phyloP scores from a whole-genome alignment of 2,329 filamentous ascomycete genomes.

The Exophiala bonariae region DNA sequence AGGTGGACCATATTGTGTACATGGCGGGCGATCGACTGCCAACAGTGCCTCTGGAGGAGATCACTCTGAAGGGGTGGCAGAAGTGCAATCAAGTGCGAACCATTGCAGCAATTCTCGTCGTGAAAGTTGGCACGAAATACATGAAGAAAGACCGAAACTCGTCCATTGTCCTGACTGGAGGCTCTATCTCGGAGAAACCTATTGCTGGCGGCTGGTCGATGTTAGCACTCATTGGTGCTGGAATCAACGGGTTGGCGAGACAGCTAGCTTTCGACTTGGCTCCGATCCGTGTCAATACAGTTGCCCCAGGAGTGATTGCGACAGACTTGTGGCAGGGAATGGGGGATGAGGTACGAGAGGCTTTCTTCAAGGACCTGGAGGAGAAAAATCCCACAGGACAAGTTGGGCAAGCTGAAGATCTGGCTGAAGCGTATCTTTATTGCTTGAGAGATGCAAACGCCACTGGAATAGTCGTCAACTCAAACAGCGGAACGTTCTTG shows the following conservation, averaged over 20 bases:
- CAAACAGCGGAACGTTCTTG: conserved; percentile 41
- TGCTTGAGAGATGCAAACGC: conserved; percentile 49
- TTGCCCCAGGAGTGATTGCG: conserved; percentile 56
- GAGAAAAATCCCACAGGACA: conserved; percentile 31
- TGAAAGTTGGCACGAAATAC: conserved; percentile 47
- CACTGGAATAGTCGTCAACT: conserved; percentile 45
- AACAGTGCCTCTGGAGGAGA: conserved; percentile 40
- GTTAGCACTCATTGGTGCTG: conserved; percentile 50
- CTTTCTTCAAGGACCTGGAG: conserved; percentile 21
- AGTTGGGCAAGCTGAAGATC: conserved; percentile 42
- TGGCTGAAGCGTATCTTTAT: conserved; percentile 51
- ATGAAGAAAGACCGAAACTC: conserved; percentile 43
- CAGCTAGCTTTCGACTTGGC: conserved; percentile 63
- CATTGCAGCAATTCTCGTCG: conserved; percentile 53
- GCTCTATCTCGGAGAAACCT: conserved; percentile 53
- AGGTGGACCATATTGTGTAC: conserved; percentile 58
- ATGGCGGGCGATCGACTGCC: conserved; percentile 55
- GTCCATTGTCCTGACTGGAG: conserved; percentile 60
- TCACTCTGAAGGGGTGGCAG: conserved; percentile 43
- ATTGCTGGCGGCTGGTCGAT: conserved; percentile 51
- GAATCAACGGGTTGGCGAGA: conserved; percentile 53
- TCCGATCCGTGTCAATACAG: conserved; percentile 64
- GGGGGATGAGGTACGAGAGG: conserved; percentile 28
- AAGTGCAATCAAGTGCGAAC: conserved; percentile 52
- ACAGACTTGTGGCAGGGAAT: conserved; percentile 46